Conservation (phyloP, 2,329 filamentous ascomycete genomes). For the Thelonectria rubi region DNA sequence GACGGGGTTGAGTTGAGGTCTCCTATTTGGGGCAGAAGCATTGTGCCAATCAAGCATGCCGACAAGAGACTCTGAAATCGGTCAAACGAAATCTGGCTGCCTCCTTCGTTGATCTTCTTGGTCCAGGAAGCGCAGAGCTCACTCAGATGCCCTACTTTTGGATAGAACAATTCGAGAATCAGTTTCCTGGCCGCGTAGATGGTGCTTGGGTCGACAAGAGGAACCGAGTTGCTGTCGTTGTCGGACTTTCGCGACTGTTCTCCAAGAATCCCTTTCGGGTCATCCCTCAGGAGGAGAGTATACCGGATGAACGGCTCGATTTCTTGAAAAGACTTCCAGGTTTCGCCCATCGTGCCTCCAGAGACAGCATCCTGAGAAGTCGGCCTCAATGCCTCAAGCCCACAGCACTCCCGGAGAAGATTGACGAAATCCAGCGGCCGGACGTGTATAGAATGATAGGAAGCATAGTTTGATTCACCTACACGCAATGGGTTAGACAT, state of each 20-base stretch:
- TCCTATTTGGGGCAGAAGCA: constrained; percentile 59
- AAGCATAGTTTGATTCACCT: constrained; percentile 75
- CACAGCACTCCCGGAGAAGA: constrained; percentile 75
- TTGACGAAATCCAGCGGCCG: constrained; percentile 72
- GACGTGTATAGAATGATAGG: constrained; percentile 69
- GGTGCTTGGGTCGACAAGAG: constrained; percentile 44
- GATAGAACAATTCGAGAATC: constrained; percentile 62
- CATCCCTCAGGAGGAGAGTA: constrained; percentile 60
- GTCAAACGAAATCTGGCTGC: constrained; percentile 60
- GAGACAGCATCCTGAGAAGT: constrained; percentile 49
- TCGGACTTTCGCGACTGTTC: constrained; percentile 15
- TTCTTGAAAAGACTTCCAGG: constrained; percentile 56
- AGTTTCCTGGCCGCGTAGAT: constrained; percentile 59
- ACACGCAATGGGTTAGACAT: constrained; percentile 18
- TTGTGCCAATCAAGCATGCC: constrained; percentile 55
- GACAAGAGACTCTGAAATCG: constrained; percentile 62
- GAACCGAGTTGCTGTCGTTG: constrained; percentile 23
- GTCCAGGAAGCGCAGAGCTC: constrained; percentile 59
- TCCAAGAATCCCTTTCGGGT: constrained; percentile 1
- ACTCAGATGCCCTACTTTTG: constrained; percentile 61
- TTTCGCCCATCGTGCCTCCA: constrained; percentile 59
- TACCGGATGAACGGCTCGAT: constrained; percentile 60
- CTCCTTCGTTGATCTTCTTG: constrained; percentile 54
- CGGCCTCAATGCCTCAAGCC: constrained; percentile 51
- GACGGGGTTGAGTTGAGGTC: constrained; percentile 59